A percentile compares a stretch with the other conserved stretches of the same genome.
Evolutionary conservation across 495 filamentous ascomycete species (phyloP).

Genomic region (Penicillium canariense): DNA sequence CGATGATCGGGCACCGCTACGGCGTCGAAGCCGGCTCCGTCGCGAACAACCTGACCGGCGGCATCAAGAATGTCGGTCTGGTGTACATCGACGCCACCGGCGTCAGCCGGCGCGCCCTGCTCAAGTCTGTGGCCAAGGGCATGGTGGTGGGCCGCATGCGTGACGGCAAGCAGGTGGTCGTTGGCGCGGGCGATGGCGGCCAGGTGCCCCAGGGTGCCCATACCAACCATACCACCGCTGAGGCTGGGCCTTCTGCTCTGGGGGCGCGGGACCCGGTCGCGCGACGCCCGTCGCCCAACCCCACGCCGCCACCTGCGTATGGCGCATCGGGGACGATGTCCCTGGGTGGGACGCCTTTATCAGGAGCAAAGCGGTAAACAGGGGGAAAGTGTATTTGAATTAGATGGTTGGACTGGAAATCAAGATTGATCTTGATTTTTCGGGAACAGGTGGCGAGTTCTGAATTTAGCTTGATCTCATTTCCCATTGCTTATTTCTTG

Average conservation of each 20-base stretch:
- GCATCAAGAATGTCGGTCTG: constrained; percentile 90
- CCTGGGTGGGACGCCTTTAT: constrained; percentile 30
- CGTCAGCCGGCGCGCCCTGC: constrained; percentile 80
- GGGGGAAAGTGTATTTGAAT: not conserved
- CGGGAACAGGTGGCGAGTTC: not conserved
- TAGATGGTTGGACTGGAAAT: not conserved
- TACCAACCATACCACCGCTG: not conserved
- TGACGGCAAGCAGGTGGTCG: constrained; percentile 79
- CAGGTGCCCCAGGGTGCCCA: constrained; percentile 31
- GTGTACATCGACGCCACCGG: constrained; percentile 98
- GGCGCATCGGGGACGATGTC: constrained; percentile 38
- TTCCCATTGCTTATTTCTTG: not conserved
- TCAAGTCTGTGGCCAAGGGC: constrained; percentile 94
- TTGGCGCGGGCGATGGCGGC: constrained; percentile 78
- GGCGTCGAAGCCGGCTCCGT: constrained; percentile 79
- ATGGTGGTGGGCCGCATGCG: constrained; percentile 91
- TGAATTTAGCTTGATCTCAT: not conserved
- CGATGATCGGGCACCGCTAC: constrained; percentile 79
- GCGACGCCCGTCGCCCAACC: constrained; percentile 31
- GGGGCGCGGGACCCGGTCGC: constrained; percentile 23
- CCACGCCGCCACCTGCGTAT: constrained; percentile 45
- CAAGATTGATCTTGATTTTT: not conserved
- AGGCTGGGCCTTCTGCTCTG: constrained; percentile 18
- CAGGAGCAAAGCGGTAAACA: constrained; percentile 35
- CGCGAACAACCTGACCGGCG: constrained; percentile 69